phyloP scores from a whole-genome alignment of 768 basidiomycete genomes.

The Hydnomerulius pinastri region DNA sequence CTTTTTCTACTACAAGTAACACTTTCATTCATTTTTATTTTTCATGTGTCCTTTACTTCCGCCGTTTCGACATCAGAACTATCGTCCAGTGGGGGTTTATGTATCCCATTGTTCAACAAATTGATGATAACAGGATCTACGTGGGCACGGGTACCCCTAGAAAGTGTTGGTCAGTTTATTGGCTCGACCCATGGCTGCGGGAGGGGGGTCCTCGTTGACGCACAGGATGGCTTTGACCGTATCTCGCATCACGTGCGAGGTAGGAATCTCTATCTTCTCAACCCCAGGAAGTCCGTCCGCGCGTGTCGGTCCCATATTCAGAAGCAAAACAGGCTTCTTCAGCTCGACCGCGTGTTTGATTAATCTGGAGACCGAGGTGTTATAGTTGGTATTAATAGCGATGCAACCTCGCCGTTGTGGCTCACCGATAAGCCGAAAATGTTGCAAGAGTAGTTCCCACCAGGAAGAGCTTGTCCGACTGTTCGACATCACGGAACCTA shows the following conservation, averaged over 20 bases:
- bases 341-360: slow-evolving; percentile 77
- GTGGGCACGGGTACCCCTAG: slow-evolving; percentile 47
- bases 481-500: slow-evolving; percentile 61
- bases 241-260: slow-evolving; percentile 70
- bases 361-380: slow-evolving; percentile 46
- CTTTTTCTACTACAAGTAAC: slow-evolving; percentile 20
- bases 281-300: slow-evolving; percentile 71
- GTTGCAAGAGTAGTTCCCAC: slow-evolving; percentile 93
- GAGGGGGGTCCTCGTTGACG: neutral
- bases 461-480: slow-evolving; percentile 68
- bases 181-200: neutral
- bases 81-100: slow-evolving; percentile 48
- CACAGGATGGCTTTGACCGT: slow-evolving; percentile 64
- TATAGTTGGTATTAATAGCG: neutral
- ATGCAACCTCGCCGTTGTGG: too few relatives aligned
- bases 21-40: slow-evolving; percentile 3
- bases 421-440: slow-evolving; percentile 84
- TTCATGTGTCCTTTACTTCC: slow-evolving; percentile 3
- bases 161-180: slow-evolving; percentile 3
- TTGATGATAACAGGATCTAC: slow-evolving; percentile 47
- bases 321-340: slow-evolving; percentile 74
- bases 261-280: slow-evolving; percentile 78
- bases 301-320: slow-evolving; percentile 88
- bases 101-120: slow-evolving; percentile 62
- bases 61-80: slow-evolving; percentile 13